A percentile compares a stretch with the other conserved stretches of the same genome.
Evolutionary conservation across 2,329 filamentous ascomycete genomes (phyloP).

Genomic region (Colletotrichum tropicicola): DNA sequence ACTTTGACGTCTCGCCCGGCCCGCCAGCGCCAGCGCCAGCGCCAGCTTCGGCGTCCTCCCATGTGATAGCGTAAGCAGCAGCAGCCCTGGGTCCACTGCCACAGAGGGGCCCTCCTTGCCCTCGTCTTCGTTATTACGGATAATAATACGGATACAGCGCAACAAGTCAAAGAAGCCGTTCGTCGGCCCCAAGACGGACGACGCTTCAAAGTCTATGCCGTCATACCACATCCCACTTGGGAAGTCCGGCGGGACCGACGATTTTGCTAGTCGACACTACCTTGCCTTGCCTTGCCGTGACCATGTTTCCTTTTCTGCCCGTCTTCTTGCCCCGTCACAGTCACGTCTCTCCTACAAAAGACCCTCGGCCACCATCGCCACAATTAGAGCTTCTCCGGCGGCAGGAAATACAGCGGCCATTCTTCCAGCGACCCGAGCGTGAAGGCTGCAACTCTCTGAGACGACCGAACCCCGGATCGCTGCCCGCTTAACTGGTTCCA

Average conservation of each 20-base stretch:
- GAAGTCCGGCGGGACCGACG: constrained; percentile 17
- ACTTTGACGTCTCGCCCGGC: constrained; percentile 6
- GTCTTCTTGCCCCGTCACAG: not conserved
- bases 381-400: not conserved
- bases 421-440: constrained; percentile 1
- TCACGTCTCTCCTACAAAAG: not conserved
- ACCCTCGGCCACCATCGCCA: constrained; percentile 2
- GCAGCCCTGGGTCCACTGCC: too few species aligned
- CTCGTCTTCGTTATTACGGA: too few species aligned
- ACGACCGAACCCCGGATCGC: constrained; percentile 25
- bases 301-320: not conserved
- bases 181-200: not conserved
- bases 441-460: constrained; percentile 1
- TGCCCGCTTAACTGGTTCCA: constrained; percentile 1
- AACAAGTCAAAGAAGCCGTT: too few species aligned
- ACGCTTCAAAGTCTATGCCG: constrained; percentile 23
- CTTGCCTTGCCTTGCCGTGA: not conserved
- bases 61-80: too few species aligned
- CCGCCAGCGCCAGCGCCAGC: too few species aligned
- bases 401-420: not conserved
- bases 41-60: too few species aligned
- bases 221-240: constrained; percentile 21
- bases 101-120: too few species aligned
- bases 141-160: too few species aligned
- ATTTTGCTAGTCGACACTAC: constrained; percentile 7